Conservation (phyloP, 192 early-diverging fungal species). For the Coemansia asiatica region DNA sequence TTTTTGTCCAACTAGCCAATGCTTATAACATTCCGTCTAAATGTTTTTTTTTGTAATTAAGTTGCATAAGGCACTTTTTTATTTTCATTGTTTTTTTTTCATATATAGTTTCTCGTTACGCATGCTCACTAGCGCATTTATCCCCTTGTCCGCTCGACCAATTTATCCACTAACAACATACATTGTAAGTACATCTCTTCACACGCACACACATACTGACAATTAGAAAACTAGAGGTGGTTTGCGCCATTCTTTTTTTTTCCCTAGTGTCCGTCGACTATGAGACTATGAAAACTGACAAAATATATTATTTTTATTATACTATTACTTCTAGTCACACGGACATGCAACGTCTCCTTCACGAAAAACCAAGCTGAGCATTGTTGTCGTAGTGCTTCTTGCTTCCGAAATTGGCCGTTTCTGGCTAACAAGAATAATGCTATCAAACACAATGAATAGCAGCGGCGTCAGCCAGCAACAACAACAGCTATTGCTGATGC, state of each 20-base stretch:
- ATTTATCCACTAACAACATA: neutral
- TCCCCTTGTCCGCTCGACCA: neutral
- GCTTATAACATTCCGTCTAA: no score
- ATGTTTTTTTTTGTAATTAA: neutral
- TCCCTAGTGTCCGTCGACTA: neutral
- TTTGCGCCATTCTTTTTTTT: neutral
- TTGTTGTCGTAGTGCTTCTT: neutral
- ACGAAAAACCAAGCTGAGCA: neutral
- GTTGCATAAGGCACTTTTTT: neutral
- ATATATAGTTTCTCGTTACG: slow-evolving; percentile 19
- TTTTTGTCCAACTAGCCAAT: no score
- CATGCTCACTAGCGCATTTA: neutral
- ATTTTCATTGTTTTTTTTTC: neutral
- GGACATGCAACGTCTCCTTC: neutral
- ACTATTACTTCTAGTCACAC: neutral
- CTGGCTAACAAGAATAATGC: neutral
- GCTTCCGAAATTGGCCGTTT: neutral
- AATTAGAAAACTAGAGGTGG: neutral
- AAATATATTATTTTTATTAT: neutral
- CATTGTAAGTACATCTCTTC: neutral
- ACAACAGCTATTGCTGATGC: no score
- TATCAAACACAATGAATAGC: neutral
- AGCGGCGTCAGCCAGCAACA: neutral
- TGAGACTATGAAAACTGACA: neutral
- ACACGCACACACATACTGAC: neutral